Percentiles rank a stretch among this genome's conserved stretches.
Evolutionary conservation across 768 basidiomycete species (phyloP).

Genomic region (Kwoniella bestiolae): DNA sequence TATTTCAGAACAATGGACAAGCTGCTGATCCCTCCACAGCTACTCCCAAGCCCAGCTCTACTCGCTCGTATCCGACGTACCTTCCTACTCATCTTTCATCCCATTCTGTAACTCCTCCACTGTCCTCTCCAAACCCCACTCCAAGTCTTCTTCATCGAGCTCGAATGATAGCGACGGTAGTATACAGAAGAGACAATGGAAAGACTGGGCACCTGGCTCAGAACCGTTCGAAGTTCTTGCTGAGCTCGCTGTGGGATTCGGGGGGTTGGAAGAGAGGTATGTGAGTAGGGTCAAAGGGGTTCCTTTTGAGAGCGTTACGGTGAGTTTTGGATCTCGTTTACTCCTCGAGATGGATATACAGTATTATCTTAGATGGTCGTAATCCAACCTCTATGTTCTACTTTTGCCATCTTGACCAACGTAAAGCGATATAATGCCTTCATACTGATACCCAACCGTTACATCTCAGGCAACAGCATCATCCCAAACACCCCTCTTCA

Average conservation of each 20-base stretch:
- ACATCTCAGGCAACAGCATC: constrained; percentile 48
- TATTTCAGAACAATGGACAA: background rate
- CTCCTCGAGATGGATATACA: no score
- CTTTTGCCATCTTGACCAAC: background rate
- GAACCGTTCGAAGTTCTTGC: constrained; percentile 69
- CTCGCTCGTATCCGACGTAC: constrained; percentile 81
- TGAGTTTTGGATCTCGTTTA: constrained; percentile 59
- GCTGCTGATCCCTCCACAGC: constrained; percentile 61
- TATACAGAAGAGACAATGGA: constrained; percentile 1
- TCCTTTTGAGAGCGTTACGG: constrained; percentile 79
- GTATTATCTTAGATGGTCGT: no score
- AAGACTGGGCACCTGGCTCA: constrained; percentile 49
- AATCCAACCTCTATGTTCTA: no score
- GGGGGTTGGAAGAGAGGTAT: constrained; percentile 84
- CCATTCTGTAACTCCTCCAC: constrained; percentile 83
- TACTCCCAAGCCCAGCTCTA: constrained; percentile 81
- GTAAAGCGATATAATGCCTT: no score
- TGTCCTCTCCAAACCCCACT: constrained; percentile 61
- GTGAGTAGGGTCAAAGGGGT: constrained; percentile 78
- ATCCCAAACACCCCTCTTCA: constrained; percentile 50
- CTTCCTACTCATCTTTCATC: constrained; percentile 80
- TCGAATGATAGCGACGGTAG: constrained; percentile 6
- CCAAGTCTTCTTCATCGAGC: background rate
- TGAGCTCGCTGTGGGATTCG: constrained; percentile 85
- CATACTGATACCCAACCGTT: no score